phyloP scores from a whole-genome alignment of 345 rosid species.

The Hibiscus tridactylites region DNA sequence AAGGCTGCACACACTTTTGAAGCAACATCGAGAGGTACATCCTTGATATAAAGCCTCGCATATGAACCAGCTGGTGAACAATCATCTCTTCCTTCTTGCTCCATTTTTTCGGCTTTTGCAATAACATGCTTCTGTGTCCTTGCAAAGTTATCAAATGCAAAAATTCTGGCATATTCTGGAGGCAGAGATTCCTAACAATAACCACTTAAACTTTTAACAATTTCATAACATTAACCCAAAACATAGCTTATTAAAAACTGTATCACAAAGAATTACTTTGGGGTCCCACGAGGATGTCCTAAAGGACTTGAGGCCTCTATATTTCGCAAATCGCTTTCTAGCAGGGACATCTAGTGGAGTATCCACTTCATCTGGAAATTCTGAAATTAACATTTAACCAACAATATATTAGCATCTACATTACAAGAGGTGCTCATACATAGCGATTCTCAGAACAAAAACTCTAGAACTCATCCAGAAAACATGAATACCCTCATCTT shows the following conservation, averaged over 20 bases:
- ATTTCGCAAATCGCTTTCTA: constrained; percentile 81
- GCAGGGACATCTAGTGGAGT: constrained; percentile 83
- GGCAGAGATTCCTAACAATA: constrained; percentile 82
- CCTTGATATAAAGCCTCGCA: constrained; percentile 65
- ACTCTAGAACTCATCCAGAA: constrained; percentile 3
- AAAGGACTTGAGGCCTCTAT: constrained; percentile 88
- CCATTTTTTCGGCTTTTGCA: constrained; percentile 49
- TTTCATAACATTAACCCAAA: neutral
- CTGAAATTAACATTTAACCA: constrained; percentile 28
- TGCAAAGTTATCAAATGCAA: constrained; percentile 77
- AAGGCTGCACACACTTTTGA: constrained; percentile 40
- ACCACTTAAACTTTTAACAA: constrained; percentile 10
- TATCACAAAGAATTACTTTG: constrained; percentile 37
- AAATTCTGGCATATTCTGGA: constrained; percentile 82
- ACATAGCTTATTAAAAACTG: neutral
- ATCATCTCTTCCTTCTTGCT: constrained; percentile 47
- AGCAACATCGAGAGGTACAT: constrained; percentile 53
- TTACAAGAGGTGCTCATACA: neutral
- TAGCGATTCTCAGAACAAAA: neutral
- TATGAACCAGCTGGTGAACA: constrained; percentile 53
- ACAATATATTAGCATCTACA: neutral
- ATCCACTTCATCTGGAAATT: constrained; percentile 93
- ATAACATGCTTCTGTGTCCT: constrained; percentile 81
- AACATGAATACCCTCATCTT: constrained; percentile 65
- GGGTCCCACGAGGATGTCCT: constrained; percentile 97